Evolutionary conservation across 73 alveolate genomes (phyloP).

Genomic region (Paramecium pentaurelia): DNA sequence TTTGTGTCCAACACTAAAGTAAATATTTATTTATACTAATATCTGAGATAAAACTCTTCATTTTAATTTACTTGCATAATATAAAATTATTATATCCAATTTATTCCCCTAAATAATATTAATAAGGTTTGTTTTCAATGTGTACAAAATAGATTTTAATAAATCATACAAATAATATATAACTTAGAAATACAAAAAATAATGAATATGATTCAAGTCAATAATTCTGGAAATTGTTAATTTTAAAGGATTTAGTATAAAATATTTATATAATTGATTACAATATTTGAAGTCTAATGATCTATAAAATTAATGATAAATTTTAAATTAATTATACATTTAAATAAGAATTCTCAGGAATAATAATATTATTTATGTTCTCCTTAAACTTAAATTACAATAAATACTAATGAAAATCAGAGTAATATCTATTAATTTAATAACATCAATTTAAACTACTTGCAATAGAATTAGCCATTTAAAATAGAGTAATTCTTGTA

Average conservation of each 20-base stretch:
- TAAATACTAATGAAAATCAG: background rate
- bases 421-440: background rate
- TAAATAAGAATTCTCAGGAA: background rate
- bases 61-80: background rate
- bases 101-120: background rate
- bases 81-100: background rate
- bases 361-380: background rate
- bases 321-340: background rate
- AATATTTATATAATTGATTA: too few relatives aligned
- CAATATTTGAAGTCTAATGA: background rate
- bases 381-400: background rate
- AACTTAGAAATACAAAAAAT: too few relatives aligned
- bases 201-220: too few relatives aligned
- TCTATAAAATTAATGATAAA: background rate
- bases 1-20: constrained; percentile 87
- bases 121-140: background rate
- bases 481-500: too few relatives aligned
- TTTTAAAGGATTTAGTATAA: too few relatives aligned
- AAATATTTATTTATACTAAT: background rate
- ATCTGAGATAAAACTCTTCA: constrained; percentile 59
- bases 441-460: background rate
- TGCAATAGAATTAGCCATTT: background rate
- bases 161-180: too few relatives aligned
- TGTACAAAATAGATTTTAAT: too few relatives aligned
- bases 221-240: too few relatives aligned